phyloP scores from a whole-genome alignment of 306 rosid species.

The Oxytropis ochrocephala region DNA sequence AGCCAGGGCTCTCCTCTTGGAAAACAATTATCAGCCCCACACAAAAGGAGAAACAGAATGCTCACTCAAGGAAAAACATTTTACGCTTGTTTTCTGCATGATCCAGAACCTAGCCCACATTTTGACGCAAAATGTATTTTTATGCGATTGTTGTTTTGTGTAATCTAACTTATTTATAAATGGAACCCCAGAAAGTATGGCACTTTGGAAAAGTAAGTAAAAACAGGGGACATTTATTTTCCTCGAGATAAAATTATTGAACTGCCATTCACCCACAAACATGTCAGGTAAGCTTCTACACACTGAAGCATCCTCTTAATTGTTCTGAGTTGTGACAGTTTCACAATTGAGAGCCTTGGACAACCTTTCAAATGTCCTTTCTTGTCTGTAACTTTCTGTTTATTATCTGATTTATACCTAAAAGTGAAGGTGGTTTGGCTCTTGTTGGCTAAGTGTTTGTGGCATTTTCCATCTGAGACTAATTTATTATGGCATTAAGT shows the following conservation, averaged over 20 bases:
- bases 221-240: neutral
- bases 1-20: too few species aligned
- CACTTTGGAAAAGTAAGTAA: neutral
- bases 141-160: conserved; percentile 6
- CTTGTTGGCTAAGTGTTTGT: neutral
- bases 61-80: too few species aligned
- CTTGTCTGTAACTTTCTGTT: neutral
- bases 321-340: neutral
- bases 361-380: neutral
- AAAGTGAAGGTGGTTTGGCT: neutral
- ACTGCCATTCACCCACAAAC: neutral
- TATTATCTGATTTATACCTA: neutral
- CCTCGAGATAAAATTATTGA: neutral
- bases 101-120: neutral
- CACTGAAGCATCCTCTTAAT: neutral
- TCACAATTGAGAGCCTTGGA: neutral
- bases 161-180: neutral
- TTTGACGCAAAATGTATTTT: too few species aligned
- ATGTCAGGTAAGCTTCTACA: neutral
- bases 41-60: too few species aligned
- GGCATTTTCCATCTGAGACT: neutral
- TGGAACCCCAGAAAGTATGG: conserved; percentile 1
- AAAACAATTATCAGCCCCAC: too few species aligned
- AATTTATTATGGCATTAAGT: neutral
- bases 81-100: neutral